Evolutionary conservation across 2,329 filamentous ascomycete species (phyloP).

Genomic region (Penicillium aurantiogriseum): DNA sequence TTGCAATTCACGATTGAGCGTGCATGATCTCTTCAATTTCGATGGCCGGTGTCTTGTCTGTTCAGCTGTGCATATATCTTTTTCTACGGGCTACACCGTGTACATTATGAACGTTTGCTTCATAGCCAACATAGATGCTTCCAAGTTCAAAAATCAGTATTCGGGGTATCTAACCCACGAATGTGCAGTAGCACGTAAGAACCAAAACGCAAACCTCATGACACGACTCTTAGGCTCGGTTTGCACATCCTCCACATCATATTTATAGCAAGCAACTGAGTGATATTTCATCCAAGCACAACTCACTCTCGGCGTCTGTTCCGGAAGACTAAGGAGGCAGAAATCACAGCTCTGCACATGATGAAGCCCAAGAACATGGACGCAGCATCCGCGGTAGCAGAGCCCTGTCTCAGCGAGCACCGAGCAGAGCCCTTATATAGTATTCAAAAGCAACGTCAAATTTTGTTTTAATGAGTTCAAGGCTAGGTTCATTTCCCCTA

Average conservation of each 20-base stretch:
- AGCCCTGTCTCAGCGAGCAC: no score
- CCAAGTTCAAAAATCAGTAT: background rate
- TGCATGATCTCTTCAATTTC: slow-evolving; percentile 27
- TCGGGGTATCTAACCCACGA: background rate
- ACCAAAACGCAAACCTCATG: background rate
- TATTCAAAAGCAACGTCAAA: no score
- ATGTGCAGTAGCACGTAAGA: background rate
- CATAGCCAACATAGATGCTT: background rate
- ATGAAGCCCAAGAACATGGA: no score
- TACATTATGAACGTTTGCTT: background rate
- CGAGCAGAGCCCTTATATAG: no score
- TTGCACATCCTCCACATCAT: background rate
- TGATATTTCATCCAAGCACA: no score
- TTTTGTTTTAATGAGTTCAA: no score
- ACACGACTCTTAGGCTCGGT: no score
- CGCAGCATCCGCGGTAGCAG: no score
- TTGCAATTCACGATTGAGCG: slow-evolving; percentile 68
- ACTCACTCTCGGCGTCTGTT: no score
- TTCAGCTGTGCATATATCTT: background rate
- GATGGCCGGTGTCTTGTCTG: background rate
- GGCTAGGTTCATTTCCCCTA: no score
- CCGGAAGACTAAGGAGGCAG: no score
- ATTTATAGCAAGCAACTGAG: background rate
- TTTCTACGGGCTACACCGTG: slow-evolving; percentile 5
- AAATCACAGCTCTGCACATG: no score